Evolutionary conservation across 345 rosid species (phyloP).

Genomic region (Citrus glauca): DNA sequence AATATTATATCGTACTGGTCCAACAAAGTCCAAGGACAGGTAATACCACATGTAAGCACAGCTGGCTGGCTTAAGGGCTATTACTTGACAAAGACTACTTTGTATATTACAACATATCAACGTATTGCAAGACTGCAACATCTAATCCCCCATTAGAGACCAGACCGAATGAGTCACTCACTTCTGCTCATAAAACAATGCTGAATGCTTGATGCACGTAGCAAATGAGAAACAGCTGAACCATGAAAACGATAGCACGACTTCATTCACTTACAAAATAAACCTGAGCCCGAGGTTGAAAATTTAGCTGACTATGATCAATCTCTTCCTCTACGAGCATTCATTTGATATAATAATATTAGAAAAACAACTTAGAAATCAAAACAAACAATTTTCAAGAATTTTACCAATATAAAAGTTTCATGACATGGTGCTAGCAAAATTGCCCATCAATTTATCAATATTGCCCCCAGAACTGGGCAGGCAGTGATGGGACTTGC

Average conservation of each 20-base stretch:
- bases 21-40: too few species aligned
- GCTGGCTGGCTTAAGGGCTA: too few species aligned
- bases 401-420: slow-evolving; percentile 1
- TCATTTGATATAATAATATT: not conserved
- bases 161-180: too few species aligned
- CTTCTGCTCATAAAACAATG: too few species aligned
- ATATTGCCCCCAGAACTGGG: not conserved
- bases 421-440: not conserved
- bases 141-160: too few species aligned
- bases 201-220: not conserved
- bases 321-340: slow-evolving; percentile 2
- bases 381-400: not conserved
- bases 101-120: too few species aligned
- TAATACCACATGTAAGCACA: too few species aligned
- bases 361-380: not conserved
- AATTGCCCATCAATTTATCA: not conserved
- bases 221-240: not conserved
- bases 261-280: not conserved
- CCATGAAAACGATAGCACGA: not conserved
- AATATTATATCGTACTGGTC: too few species aligned
- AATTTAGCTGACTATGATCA: not conserved
- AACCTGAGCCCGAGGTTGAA: not conserved
- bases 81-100: too few species aligned
- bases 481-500: not conserved
- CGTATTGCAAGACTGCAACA: too few species aligned